Evolutionary conservation across 768 basidiomycete genomes (phyloP), one percentile per base, ranked within the genome.

Genomic region (Trametes cingulata): DNA sequence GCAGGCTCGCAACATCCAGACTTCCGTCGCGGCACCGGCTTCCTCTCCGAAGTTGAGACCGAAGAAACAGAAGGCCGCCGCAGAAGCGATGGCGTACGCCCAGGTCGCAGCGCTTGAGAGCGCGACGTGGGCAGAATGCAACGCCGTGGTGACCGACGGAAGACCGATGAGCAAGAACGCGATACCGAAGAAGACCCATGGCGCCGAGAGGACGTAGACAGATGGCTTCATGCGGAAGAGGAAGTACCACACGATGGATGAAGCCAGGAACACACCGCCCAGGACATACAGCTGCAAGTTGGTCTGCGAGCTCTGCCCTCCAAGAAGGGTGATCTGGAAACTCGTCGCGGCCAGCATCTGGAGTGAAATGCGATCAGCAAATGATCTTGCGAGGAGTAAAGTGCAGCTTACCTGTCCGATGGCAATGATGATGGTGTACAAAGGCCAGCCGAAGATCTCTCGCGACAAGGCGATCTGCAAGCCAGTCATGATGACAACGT

Each of bases 11-110:
- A 94, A 71, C 29, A 88, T 90, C 95, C 95, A 97, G 15, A 95
- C 86, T 73, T 97, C 95, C 7, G 95, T 95, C 1, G 95, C 93
- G 55, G 95, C 93, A 68, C 95, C 94, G 17, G 94, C 95, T 81
- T 96, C 95, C 77, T 97, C 95, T 72, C 95, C 95, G 72, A 97
- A 97, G 74, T 97, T 97, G 62, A 95, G 81, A 69, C 94, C 95
- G 68, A 97, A 97, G 83, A 93, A 95, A 49, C 86, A 76, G 81
- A 96, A 97, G 12, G 92, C 88, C 29, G 92, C 95, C 13, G 94
- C 88, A n/a, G 95, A 96, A 19, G 90, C 94, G 50, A 93, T 73
- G 29, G 94, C 95, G 75, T 97, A 97, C 45, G 79, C 85, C 93
- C 94, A 96, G 1, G 92, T 94, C 12, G 95, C 93, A 22, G 84